Conservation (phyloP, 2,329 filamentous ascomycete species). For the Penicillium paneum region DNA sequence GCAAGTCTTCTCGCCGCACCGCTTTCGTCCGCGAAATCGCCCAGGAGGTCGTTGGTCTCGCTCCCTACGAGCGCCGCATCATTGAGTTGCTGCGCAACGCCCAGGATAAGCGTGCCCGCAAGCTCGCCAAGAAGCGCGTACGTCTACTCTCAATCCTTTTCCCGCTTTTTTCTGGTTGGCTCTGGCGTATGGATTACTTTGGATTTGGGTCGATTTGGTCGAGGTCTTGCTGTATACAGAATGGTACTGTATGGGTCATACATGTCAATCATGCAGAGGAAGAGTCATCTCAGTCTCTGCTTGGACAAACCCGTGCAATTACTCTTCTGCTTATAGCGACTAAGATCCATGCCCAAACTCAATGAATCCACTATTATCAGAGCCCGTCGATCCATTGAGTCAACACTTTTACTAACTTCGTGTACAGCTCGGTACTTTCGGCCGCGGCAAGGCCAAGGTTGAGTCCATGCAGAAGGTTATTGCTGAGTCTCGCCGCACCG, state of each 20-base stretch:
- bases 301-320: background rate
- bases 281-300: background rate
- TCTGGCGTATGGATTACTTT: background rate
- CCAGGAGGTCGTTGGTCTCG: constrained; percentile 95
- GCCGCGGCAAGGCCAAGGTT: constrained; percentile 98
- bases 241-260: constrained; percentile 1
- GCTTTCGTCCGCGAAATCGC: constrained; percentile 95
- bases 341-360: background rate
- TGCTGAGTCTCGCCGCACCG: constrained; percentile 80
- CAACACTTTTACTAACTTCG: constrained; percentile 1
- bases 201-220: background rate
- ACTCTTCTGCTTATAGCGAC: background rate
- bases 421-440: constrained; percentile 87
- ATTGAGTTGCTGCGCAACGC: constrained; percentile 98
- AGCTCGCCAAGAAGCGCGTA: constrained; percentile 99
- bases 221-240: background rate
- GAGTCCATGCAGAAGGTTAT: constrained; percentile 98
- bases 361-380: background rate
- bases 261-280: background rate
- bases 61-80: constrained; percentile 95
- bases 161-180: background rate
- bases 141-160: constrained; percentile 38
- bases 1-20: constrained; percentile 93
- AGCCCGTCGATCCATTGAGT: background rate
- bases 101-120: constrained; percentile 98